phyloP scores from a whole-genome alignment of 2,329 filamentous ascomycete species.

The Gnomoniopsis smithogilvyi region DNA sequence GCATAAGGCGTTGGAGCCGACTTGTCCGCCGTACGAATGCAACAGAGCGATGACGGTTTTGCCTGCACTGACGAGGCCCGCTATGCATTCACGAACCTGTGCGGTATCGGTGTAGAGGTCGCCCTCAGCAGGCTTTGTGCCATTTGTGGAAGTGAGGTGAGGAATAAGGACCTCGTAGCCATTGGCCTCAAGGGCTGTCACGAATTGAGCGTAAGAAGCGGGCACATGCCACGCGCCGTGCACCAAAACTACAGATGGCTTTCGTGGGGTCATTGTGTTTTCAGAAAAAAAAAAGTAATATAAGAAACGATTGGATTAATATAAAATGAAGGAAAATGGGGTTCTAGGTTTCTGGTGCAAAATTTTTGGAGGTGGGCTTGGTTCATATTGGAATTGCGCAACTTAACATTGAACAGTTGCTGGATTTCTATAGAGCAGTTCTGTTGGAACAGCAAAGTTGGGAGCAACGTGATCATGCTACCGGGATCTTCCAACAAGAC shows the following conservation, averaged over 20 bases:
- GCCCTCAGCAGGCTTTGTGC: conserved; percentile 20
- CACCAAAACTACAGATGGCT: conserved; percentile 16
- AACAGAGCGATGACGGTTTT: conserved; percentile 19
- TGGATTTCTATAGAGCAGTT: no score
- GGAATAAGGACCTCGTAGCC: conserved; percentile 21
- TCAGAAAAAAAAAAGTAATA: no score
- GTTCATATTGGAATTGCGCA: no score
- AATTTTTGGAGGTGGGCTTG: no score
- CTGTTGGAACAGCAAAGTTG: no score
- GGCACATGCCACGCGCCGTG: conserved; percentile 21
- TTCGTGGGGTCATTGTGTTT: neutral
- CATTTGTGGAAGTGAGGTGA: conserved; percentile 18
- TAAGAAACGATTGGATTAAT: no score
- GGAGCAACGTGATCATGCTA: no score
- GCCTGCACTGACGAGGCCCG: conserved; percentile 20
- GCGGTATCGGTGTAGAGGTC: conserved; percentile 21
- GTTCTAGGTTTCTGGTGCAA: no score
- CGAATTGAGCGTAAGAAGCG: conserved; percentile 20
- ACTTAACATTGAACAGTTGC: no score
- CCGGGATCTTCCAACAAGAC: no score
- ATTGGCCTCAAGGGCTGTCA: conserved; percentile 10
- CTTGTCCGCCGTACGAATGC: conserved; percentile 27
- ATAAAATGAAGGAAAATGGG: no score
- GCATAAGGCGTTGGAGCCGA: conserved; percentile 24
- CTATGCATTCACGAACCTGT: conserved; percentile 19